Base-by-base conservation (phyloP, 352 stramenopile species). In the Blastocystis sp. region DNA sequence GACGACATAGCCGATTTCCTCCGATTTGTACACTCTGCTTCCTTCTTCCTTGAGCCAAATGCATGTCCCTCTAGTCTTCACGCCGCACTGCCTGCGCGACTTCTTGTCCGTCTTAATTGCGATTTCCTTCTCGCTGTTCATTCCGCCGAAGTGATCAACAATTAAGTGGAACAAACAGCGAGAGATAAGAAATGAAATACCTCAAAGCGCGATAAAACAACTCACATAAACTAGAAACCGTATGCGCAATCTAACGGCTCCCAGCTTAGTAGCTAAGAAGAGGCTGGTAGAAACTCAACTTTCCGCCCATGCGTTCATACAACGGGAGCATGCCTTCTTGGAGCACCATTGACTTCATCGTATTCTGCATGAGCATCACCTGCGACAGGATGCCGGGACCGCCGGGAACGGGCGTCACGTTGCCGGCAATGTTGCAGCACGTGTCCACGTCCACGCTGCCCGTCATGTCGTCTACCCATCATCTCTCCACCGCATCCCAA, bases 331-430 rank as follows among this genome's bases (percentile, higher is more conserved):
- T 84, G 14, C 60, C 60, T 23, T 84, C 74, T 48, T 84, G 74
- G 21, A 84, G 41, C 43, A 84, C 53, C 74, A 84, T 84, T 4
- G 78, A 53, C 28, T 88, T 88, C 64, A 88, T 88, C 41, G 78
- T 88, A 45, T 88, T 88, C 52, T 88, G 45, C 62, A 88, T 74
- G 5, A 88, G 78, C 78, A 88, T 88, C 34, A 79, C 48, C 17
- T 48, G 41, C 21, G 78, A 66, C 45, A 88, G 64, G 45, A 79
- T 76, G 19, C 60, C 60, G 0, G 67, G 62, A 19, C 78, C 78
- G 41, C 78, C 78, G 34, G 78, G 78, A 60, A 88, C 61, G 59
- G 78, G 78, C 23, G 78, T 88, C 11, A 88, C 66, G 19, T 76
- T 84, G 19, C 74, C 56, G 19, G 74, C 74, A 11, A 84, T 48